Conservation (phyloP, 2,329 filamentous ascomycete genomes). For the Cryphonectria japonica region DNA sequence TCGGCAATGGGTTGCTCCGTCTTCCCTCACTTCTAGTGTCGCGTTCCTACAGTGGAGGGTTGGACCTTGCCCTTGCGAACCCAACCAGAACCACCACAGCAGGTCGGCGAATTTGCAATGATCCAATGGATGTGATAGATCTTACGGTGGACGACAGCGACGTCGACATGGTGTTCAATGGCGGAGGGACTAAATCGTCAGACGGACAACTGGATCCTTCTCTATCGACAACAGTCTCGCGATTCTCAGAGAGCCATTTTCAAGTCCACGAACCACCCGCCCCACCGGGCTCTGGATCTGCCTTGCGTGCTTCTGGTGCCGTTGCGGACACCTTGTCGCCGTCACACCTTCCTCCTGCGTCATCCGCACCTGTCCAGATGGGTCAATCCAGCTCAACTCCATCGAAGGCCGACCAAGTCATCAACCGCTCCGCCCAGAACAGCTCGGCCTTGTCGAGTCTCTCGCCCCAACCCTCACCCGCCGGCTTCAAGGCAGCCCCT, state of each 20-base stretch:
- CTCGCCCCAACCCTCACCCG: slow-evolving; percentile 4
- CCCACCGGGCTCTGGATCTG: not conserved
- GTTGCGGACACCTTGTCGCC: slow-evolving; percentile 13
- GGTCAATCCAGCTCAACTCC: slow-evolving; percentile 20
- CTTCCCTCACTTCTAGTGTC: not conserved
- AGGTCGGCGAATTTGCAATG: not conserved
- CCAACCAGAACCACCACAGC: not conserved
- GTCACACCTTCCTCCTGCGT: slow-evolving; percentile 23
- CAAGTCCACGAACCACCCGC: slow-evolving; percentile 20
- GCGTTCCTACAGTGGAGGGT: not conserved
- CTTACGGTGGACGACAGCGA: slow-evolving; percentile 23
- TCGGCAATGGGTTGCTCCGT: not conserved
- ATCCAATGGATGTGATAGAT: slow-evolving; percentile 24
- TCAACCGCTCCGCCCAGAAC: slow-evolving; percentile 3
- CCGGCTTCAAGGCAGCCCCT: not conserved
- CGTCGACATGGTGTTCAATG: slow-evolving; percentile 14
- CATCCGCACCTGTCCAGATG: slow-evolving; percentile 14
- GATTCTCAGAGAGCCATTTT: slow-evolving; percentile 26
- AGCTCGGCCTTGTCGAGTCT: slow-evolving; percentile 11
- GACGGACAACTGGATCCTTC: slow-evolving; percentile 11
- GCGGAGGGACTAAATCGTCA: not conserved
- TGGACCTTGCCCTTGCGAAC: not conserved
- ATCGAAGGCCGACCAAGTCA: slow-evolving; percentile 4
- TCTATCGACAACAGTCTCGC: not conserved
- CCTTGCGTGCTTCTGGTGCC: not conserved